Percentiles rank a stretch among this genome's conserved stretches.
Evolutionary conservation across 306 rosid genomes (phyloP).

Genomic region (Morella rubra): DNA sequence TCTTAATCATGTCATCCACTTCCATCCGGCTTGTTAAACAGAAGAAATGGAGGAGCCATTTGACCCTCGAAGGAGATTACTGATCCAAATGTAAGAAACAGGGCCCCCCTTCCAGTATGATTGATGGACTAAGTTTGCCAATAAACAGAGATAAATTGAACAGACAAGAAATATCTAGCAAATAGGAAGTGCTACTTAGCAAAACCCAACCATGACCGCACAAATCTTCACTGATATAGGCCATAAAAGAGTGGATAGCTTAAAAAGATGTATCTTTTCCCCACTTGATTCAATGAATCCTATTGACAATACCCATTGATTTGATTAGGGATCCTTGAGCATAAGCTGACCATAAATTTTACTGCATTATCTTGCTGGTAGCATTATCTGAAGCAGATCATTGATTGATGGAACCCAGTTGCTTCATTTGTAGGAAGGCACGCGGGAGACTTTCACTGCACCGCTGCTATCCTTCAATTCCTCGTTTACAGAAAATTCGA

Average conservation of each 20-base stretch:
- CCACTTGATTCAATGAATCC: slow-evolving; percentile 17
- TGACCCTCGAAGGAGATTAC: background rate
- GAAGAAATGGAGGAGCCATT: background rate
- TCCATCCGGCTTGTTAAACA: background rate
- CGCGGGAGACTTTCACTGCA: slow-evolving; percentile 24
- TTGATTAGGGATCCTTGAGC: slow-evolving; percentile 24
- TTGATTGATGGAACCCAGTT: slow-evolving; percentile 32
- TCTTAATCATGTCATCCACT: background rate
- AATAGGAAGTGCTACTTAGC: background rate
- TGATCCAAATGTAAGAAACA: background rate
- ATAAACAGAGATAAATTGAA: background rate
- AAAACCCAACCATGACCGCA: background rate
- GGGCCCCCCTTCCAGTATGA: background rate
- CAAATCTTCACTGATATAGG: background rate
- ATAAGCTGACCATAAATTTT: slow-evolving; percentile 7
- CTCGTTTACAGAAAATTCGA: slow-evolving; percentile 18
- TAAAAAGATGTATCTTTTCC: background rate
- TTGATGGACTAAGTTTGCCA: background rate
- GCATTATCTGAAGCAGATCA: slow-evolving; percentile 26
- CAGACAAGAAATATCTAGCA: background rate
- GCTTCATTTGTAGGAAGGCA: slow-evolving; percentile 28
- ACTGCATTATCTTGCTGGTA: slow-evolving; percentile 13
- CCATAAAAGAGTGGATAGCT: slow-evolving; percentile 20
- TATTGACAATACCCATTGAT: slow-evolving; percentile 28
- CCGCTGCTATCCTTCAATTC: slow-evolving; percentile 18